These are phyloP conservation scores for Aspergillus glaucus DNA, from an alignment of 2,329 filamentous ascomycete species.

Conservation along the genomic window DNA sequence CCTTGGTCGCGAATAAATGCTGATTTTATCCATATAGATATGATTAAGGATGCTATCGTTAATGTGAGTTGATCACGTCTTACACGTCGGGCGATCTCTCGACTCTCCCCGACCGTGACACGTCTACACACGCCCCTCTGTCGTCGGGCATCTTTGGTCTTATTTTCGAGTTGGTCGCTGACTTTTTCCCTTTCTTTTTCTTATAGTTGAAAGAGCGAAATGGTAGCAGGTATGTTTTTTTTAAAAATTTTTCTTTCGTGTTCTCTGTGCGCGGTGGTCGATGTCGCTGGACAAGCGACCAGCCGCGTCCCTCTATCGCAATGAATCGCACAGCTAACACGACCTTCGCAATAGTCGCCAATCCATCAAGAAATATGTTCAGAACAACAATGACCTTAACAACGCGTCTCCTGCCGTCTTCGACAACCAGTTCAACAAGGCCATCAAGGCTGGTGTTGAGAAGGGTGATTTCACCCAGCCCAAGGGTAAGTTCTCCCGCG, in stretches of 20 bases:
- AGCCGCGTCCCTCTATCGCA: constrained; percentile 6
- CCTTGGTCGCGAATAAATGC: constrained; percentile 49
- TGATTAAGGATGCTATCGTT: constrained; percentile 67
- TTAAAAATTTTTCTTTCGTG: constrained; percentile 7
- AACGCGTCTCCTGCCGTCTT: constrained; percentile 52
- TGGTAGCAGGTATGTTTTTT: constrained; percentile 58
- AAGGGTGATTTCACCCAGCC: constrained; percentile 82
- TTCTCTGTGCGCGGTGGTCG: constrained; percentile 7
- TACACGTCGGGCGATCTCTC: constrained; percentile 40
- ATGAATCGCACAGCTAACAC: constrained; percentile 24
- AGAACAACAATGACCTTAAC: constrained; percentile 62
- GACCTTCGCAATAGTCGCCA: constrained; percentile 50
- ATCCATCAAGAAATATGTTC: constrained; percentile 69
- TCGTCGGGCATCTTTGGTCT: constrained; percentile 14
- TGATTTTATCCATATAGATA: constrained; percentile 53
- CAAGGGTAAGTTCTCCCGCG: constrained; percentile 61
- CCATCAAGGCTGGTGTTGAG: constrained; percentile 73
- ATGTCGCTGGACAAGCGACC: not conserved
- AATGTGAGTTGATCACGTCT: constrained; percentile 55
- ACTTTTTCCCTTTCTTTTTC: constrained; percentile 39
- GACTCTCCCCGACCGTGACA: constrained; percentile 31
- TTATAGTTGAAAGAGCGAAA: constrained; percentile 63
- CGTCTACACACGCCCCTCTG: constrained; percentile 19
- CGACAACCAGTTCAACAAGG: constrained; percentile 77
- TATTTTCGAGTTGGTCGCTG: constrained; percentile 35